These are phyloP conservation scores for Trebouxia sp. DNA, from an alignment of 139 green algal species.

Conservation along the genomic window DNA sequence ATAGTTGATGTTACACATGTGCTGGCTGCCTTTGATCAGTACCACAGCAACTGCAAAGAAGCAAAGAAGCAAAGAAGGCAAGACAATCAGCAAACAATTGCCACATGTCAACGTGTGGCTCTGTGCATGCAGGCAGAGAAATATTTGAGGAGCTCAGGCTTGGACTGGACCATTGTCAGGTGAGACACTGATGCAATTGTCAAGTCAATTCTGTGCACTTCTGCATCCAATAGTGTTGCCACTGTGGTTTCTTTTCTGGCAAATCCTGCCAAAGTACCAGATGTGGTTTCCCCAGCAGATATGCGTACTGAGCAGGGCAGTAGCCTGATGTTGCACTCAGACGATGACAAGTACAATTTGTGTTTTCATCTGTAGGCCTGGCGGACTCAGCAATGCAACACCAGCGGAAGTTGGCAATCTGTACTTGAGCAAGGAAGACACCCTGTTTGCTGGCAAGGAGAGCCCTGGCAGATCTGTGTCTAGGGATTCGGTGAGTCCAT, in stretches of 20 bases:
- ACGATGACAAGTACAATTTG: no score
- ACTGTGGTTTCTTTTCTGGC: no score
- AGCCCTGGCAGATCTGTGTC: slow-evolving; percentile 55
- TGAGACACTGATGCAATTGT: no score
- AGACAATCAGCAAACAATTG: neutral
- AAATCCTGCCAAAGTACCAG: no score
- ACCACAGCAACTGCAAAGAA: neutral
- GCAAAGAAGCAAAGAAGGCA: neutral
- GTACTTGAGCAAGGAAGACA: slow-evolving; percentile 51
- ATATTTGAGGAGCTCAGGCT: slow-evolving; percentile 47
- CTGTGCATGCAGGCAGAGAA: slow-evolving; percentile 47
- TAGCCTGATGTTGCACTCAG: no score
- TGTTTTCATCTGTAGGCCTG: slow-evolving; percentile 28
- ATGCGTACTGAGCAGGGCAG: no score
- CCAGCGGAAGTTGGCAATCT: slow-evolving; percentile 54
- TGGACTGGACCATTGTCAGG: slow-evolving; percentile 57
- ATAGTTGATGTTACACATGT: neutral
- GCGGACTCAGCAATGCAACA: slow-evolving; percentile 24
- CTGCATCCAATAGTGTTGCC: no score
- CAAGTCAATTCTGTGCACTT: no score
- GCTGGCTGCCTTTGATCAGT: neutral
- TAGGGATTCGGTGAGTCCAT: slow-evolving; percentile 52
- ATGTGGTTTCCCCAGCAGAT: no score
- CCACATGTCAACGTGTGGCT: neutral
- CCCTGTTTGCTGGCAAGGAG: slow-evolving; percentile 48